Percentiles rank a stretch among this genome's conserved stretches.
Evolutionary conservation across 2,329 filamentous ascomycete genomes (phyloP).

Genomic region (Neofusicoccum ribis): DNA sequence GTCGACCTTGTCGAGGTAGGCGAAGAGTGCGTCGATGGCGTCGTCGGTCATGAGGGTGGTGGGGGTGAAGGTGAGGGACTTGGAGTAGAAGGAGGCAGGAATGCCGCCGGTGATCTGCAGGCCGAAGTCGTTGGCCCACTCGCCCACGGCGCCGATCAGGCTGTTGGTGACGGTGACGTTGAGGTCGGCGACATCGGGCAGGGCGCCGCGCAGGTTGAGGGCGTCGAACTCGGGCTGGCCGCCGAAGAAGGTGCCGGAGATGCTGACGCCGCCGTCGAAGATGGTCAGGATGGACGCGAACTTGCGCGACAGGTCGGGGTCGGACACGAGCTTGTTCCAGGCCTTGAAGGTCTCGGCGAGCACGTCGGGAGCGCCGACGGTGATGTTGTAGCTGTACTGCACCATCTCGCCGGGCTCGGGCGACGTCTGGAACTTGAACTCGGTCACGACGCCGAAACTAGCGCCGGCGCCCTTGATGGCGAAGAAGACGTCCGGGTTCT

Average conservation of each 20-base stretch:
- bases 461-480: conserved; percentile 45
- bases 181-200: conserved; percentile 26
- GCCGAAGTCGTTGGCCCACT: conserved; percentile 35
- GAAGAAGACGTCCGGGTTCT: conserved; percentile 45
- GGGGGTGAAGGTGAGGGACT: conserved; percentile 35
- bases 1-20: conserved; percentile 32
- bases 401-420: conserved; percentile 34
- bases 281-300: conserved; percentile 37
- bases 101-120: conserved; percentile 33
- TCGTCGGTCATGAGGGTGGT: conserved; percentile 33
- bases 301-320: conserved; percentile 34
- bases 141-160: conserved; percentile 35
- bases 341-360: conserved; percentile 36
- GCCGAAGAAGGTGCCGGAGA: conserved; percentile 38
- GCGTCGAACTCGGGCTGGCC: conserved; percentile 33
- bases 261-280: conserved; percentile 32
- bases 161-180: conserved; percentile 31
- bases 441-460: conserved; percentile 45
- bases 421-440: conserved; percentile 40
- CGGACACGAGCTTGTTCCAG: conserved; percentile 36
- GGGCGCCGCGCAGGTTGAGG: conserved; percentile 32
- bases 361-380: conserved; percentile 25
- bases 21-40: conserved; percentile 34
- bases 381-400: conserved; percentile 36
- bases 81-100: conserved; percentile 37